Evolutionary conservation across 2,329 filamentous ascomycete species (phyloP).

Genomic region (Cladobotryum mycophilum): DNA sequence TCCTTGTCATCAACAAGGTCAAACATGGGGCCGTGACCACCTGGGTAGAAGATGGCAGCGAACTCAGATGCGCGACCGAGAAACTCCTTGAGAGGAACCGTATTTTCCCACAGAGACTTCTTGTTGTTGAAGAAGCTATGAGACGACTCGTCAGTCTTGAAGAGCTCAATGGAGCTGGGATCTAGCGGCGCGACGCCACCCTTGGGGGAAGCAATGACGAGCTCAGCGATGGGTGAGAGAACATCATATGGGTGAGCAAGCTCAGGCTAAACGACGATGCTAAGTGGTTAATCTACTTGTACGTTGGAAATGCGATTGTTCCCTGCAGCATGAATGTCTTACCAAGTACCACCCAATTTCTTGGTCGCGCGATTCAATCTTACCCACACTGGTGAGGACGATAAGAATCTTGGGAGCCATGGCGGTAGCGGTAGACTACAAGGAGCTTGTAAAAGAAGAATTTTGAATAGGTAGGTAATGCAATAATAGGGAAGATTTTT

Average conservation of each 20-base stretch:
- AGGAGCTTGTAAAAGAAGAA: too few relatives aligned
- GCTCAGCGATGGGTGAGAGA: slow-evolving; percentile 45
- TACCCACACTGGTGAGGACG: slow-evolving; percentile 58
- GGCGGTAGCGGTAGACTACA: too few relatives aligned
- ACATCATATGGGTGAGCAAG: slow-evolving; percentile 60
- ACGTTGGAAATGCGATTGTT: not conserved
- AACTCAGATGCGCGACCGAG: not conserved
- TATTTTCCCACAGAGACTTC: slow-evolving; percentile 53
- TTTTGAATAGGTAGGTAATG: too few relatives aligned
- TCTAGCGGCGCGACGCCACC: slow-evolving; percentile 58
- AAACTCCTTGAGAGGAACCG: slow-evolving; percentile 1
- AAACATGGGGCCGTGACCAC: slow-evolving; percentile 54
- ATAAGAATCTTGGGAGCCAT: slow-evolving; percentile 60
- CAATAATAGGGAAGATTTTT: too few relatives aligned
- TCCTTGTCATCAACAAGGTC: slow-evolving; percentile 47
- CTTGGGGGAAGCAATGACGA: slow-evolving; percentile 55
- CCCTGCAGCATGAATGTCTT: slow-evolving; percentile 16
- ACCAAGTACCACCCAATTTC: slow-evolving; percentile 63
- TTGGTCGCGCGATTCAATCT: slow-evolving; percentile 43
- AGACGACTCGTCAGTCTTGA: slow-evolving; percentile 45
- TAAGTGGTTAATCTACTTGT: not conserved
- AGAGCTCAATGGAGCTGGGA: slow-evolving; percentile 49
- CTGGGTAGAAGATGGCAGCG: slow-evolving; percentile 39
- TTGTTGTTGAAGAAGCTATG: slow-evolving; percentile 49
- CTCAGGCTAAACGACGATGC: slow-evolving; percentile 40